phyloP scores from a whole-genome alignment of 768 basidiomycete genomes.

The Collybia sordida region DNA sequence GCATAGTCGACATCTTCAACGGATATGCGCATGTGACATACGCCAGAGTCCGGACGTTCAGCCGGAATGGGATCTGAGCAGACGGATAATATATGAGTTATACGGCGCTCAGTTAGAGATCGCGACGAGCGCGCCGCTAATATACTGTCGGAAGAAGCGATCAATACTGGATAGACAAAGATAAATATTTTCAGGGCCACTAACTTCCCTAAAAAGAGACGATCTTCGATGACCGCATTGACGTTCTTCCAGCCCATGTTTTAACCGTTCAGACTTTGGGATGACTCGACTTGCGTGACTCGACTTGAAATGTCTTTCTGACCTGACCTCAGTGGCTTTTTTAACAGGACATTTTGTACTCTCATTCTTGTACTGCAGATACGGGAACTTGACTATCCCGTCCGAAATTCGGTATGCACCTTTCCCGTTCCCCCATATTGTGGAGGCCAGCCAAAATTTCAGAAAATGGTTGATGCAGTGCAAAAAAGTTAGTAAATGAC shows the following conservation, averaged over 20 bases:
- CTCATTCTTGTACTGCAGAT: slow-evolving; percentile 21
- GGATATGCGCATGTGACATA: slow-evolving; percentile 67
- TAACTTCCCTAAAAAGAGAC: slow-evolving; percentile 74
- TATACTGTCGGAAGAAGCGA: slow-evolving; percentile 42
- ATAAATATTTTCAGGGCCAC: slow-evolving; percentile 30
- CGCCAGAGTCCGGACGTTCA: slow-evolving; percentile 67
- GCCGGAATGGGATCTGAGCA: slow-evolving; percentile 72
- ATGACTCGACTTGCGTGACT: slow-evolving; percentile 10
- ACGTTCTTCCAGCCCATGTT: slow-evolving; percentile 68
- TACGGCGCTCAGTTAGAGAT: slow-evolving; percentile 68
- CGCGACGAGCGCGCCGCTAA: slow-evolving; percentile 70
- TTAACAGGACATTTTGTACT: slow-evolving; percentile 5
- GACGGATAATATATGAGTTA: slow-evolving; percentile 80
- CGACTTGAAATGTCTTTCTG: slow-evolving; percentile 11
- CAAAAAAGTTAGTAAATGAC: slow-evolving; percentile 21
- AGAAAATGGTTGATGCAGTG: slow-evolving; percentile 28
- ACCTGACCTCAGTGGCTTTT: slow-evolving; percentile 1
- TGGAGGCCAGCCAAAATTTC: slow-evolving; percentile 14
- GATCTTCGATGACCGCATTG: slow-evolving; percentile 62
- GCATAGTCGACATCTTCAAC: slow-evolving; percentile 71
- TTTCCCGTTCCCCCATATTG: slow-evolving; percentile 20
- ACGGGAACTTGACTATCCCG: slow-evolving; percentile 23
- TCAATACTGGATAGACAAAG: slow-evolving; percentile 18
- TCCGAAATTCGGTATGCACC: slow-evolving; percentile 12
- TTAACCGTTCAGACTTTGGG: slow-evolving; percentile 16